Evolutionary conservation across 2,329 filamentous ascomycete species (phyloP).

Genomic region (Colletotrichum zoysiae): DNA sequence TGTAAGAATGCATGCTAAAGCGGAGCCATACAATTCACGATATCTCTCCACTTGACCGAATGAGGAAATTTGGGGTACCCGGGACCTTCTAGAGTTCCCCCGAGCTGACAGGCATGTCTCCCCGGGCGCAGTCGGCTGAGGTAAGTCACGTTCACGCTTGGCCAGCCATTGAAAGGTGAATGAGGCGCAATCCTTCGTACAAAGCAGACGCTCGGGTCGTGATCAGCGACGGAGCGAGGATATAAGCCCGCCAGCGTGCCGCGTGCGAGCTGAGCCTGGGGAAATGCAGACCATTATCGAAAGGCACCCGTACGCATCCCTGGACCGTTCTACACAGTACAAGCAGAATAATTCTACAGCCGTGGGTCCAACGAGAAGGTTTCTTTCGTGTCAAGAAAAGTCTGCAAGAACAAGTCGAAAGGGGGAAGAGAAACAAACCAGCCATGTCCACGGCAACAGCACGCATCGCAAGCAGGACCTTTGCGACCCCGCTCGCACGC

Average conservation of each 20-base stretch:
- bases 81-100: constrained; percentile 1
- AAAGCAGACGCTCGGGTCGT: constrained; percentile 17
- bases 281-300: not conserved
- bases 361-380: accelerated
- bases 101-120: not conserved
- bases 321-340: not conserved
- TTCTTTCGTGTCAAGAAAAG: too few species aligned
- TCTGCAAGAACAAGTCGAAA: not conserved
- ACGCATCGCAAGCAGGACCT: constrained; percentile 7
- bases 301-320: not conserved
- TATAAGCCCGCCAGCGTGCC: not conserved
- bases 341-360: not conserved
- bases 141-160: not conserved
- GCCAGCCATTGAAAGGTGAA: constrained; percentile 6
- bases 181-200: constrained; percentile 28
- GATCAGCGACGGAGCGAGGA: constrained; percentile 4
- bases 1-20: not conserved
- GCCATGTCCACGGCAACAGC: constrained; percentile 17
- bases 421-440: not conserved
- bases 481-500: constrained; percentile 12
- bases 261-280: not conserved
- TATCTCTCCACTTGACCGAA: not conserved
- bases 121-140: constrained; percentile 16
- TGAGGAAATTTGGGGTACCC: not conserved
- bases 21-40: not conserved